Evolutionary conservation across 805 yeast genomes (phyloP), one percentile per base, ranked within the genome.

Genomic region (Metschnikowia corniflorae): DNA sequence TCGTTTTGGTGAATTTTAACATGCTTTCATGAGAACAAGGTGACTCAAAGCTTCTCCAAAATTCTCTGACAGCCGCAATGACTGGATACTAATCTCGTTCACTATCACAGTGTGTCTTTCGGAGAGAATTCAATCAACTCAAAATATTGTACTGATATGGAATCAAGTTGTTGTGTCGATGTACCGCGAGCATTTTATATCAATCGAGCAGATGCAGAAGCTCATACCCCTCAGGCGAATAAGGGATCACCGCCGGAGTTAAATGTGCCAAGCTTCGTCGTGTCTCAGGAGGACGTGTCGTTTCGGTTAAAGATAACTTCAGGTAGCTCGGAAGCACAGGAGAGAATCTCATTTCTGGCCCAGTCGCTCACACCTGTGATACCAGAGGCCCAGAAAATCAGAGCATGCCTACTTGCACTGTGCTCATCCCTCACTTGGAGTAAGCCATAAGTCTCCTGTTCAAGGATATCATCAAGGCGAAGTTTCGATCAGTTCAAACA

Each of bases 391-490:
- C 60, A 72, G 5, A 41, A 33, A 36, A 47, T 4, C 35, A 30
- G 9, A 37, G 38, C 16, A 46, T 46, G 52, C 51, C 52, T 2
- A 39, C 32, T 8, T 48, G 46, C 30, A 31, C 52, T 26, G 97
- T 93, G 16, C 72, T 91, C 64, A 84, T 91, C 50, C 97, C 98
- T 56, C 98, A 91, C 64, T 91, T 91, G 67, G 74, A 93, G 48
- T 97, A 91, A 70, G 91, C 88, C 78, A 91, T 91, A 45, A 72
- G 89, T 52, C 70, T 91, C 33, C 86, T 96, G n/a, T 71, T 93
- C 55, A 83, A 94, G 61, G 98, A 91, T 65, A 88, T 93, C 58
- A 91, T 93, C 53, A 82, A 95, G 57, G 97, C 89, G 69, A 97
- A 93, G 63, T 54, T 74, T 91, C 52, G 98, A 93, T 67, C 93